Evolutionary conservation across 495 filamentous ascomycete species (phyloP), one percentile per base, ranked within the genome.

Genomic region (Polyplosphaeria fusca): DNA sequence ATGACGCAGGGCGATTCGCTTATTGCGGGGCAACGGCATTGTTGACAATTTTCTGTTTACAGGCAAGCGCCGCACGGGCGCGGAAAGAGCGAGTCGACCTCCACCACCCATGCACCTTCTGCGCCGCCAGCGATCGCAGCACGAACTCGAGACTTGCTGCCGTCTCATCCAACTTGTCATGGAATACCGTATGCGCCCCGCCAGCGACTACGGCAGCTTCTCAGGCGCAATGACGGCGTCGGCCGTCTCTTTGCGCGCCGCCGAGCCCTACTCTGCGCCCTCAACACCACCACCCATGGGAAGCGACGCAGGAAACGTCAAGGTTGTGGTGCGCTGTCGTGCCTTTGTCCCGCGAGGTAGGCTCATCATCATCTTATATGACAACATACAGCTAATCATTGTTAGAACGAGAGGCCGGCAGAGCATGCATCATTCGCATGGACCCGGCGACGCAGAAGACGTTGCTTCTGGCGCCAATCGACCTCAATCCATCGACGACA

Each of bases 261-360:
- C 55, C 20, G 67, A 72, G 48, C 60, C 69, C 12, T 52, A 62
- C n/a, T 28, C 60, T 13, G 40, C 52, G 18, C 28, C 47, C 37
- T 52, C 64, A 47, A 47, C 64, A 46, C 55, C 61, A 54, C 68
- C 59, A 24, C 40, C 60, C 22, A 66, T 67, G 5, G 53, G 59
- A 3, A 71, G 71, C 67, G 78, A 81, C 39, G 73, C 77, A 13
- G 89, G 85, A 30, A 96, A 97, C 76, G 92, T 98, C 47, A 83
- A 87, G 68, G 93, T 98, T 18, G 93, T 96, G 13, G 93, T 98
- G 63, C 77, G 93, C 60, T 91, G 96, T 49, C 79, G 93, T 60
- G 91, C 84, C 19, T 97, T 96, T 72, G 72, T 98, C 37, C 86
- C 83, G 14, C 74, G 93, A 86, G 92, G 92, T 95, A 78, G 39